phyloP scores from a whole-genome alignment of 1,139 yeast genomes.

The Nakaseomyces kungkrabaensis region DNA sequence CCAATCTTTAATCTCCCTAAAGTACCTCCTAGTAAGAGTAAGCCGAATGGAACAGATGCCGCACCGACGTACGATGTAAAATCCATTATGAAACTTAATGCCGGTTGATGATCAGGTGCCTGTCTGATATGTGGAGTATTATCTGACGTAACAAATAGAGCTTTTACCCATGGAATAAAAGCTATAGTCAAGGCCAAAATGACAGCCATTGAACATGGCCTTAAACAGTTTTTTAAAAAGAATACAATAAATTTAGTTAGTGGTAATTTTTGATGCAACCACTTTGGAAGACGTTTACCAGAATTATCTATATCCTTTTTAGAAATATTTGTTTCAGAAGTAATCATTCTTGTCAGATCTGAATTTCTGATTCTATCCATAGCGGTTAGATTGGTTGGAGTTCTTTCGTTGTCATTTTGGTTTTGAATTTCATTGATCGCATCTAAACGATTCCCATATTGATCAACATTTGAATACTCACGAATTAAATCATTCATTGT shows the following conservation, averaged over 20 bases:
- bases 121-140: constrained; percentile 35
- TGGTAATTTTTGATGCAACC: constrained; percentile 21
- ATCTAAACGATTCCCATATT: constrained; percentile 17
- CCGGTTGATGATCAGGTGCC: constrained; percentile 79
- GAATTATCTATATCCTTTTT: constrained; percentile 26
- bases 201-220: constrained; percentile 64
- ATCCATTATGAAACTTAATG: constrained; percentile 73
- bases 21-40: constrained; percentile 71
- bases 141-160: constrained; percentile 49
- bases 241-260: constrained; percentile 26
- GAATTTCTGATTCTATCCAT: constrained; percentile 13
- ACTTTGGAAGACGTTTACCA: constrained; percentile 21
- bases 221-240: constrained; percentile 47
- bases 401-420: not conserved
- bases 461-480: constrained; percentile 47
- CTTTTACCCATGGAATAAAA: constrained; percentile 81
- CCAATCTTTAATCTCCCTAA: constrained; percentile 57
- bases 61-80: constrained; percentile 64
- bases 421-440: constrained; percentile 8
- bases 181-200: constrained; percentile 53
- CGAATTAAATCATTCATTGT: constrained; percentile 47
- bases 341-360: constrained; percentile 24
- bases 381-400: not conserved
- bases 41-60: constrained; percentile 80
- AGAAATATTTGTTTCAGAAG: constrained; percentile 28